Percentiles rank a stretch among this genome's conserved stretches.
phyloP scores from a whole-genome alignment of 2,329 filamentous ascomycete species.

The Colletotrichum sublineola region DNA sequence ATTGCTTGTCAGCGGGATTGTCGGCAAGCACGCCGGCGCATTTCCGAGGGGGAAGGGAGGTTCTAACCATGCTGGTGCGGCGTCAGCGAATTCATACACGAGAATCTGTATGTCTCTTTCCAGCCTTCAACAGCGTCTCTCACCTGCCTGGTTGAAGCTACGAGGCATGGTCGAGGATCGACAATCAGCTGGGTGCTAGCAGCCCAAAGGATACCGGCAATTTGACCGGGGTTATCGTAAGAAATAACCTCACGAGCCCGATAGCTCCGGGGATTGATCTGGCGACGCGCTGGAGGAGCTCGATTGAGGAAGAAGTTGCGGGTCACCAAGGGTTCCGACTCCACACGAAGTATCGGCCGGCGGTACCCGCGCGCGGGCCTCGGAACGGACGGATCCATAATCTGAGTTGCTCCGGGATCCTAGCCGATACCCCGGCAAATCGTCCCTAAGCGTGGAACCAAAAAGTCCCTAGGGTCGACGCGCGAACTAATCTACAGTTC shows the following conservation, averaged over 20 bases:
- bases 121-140: background rate
- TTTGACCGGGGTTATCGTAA: background rate
- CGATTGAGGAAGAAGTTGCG: background rate
- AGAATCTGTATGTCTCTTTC: background rate
- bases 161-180: slow-evolving; percentile 19
- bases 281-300: background rate
- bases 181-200: background rate
- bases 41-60: no score
- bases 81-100: background rate
- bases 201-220: background rate
- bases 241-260: background rate
- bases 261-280: background rate
- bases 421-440: slow-evolving; percentile 14
- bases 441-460: slow-evolving; percentile 6
- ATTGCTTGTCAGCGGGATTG: slow-evolving; percentile 4
- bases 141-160: slow-evolving; percentile 30
- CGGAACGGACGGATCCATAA: slow-evolving; percentile 14
- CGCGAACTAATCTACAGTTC: no score
- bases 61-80: background rate
- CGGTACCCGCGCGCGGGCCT: slow-evolving; percentile 18
- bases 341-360: background rate
- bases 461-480: background rate
- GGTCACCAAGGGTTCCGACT: background rate
- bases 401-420: slow-evolving; percentile 3
- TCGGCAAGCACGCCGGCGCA: background rate